These are phyloP conservation scores for Henningerozyma blattae DNA, from an alignment of 805 yeast genomes.

Conservation along the genomic window DNA sequence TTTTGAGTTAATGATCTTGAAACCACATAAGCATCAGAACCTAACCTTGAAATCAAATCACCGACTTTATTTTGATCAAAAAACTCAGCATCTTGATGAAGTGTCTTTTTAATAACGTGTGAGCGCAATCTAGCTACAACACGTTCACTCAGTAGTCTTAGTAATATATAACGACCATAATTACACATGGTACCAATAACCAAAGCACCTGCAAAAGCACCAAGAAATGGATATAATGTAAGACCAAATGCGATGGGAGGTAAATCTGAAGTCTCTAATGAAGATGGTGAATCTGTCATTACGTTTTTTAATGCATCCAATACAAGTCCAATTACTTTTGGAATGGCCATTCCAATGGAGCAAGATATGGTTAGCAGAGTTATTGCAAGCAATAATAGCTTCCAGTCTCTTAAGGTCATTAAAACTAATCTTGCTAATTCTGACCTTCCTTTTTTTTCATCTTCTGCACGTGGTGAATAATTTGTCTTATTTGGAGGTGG, in stretches of 20 bases:
- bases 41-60: slow-evolving; percentile 79
- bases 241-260: slow-evolving; percentile 4
- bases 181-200: slow-evolving; percentile 58
- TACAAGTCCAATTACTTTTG: slow-evolving; percentile 44
- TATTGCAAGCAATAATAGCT: slow-evolving; percentile 32
- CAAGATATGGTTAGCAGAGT: slow-evolving; percentile 36
- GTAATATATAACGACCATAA: slow-evolving; percentile 49
- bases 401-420: slow-evolving; percentile 35
- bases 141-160: slow-evolving; percentile 62
- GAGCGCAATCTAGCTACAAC: slow-evolving; percentile 76
- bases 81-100: slow-evolving; percentile 84
- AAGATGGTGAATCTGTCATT: not conserved
- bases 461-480: no score
- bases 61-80: slow-evolving; percentile 93
- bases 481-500: no score
- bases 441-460: slow-evolving; percentile 8
- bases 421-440: slow-evolving; percentile 24
- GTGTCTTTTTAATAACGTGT: slow-evolving; percentile 60
- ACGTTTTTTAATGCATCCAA: slow-evolving; percentile 31
- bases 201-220: slow-evolving; percentile 45
- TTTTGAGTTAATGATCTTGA: slow-evolving; percentile 83
- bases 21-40: slow-evolving; percentile 84
- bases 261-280: not conserved
- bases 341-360: slow-evolving; percentile 38
- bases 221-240: slow-evolving; percentile 42